Evolutionary conservation across 208 protist species (phyloP).

Genomic region (Zelonia costaricensis): DNA sequence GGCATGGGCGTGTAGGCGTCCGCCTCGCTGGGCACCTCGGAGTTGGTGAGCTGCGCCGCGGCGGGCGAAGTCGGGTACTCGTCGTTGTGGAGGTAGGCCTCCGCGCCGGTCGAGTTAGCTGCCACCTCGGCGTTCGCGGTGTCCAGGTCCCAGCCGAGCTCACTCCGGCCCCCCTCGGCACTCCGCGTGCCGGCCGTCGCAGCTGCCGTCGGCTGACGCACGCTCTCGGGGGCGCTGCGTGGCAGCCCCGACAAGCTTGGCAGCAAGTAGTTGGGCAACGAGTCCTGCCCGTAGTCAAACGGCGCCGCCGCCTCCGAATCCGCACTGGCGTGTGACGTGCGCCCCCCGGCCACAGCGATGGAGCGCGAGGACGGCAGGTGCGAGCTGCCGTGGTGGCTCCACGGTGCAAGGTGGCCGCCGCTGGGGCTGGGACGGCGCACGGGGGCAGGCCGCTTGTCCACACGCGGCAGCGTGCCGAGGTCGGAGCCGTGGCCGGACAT

Average conservation of each 20-base stretch:
- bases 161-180: background rate
- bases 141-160: background rate
- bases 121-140: background rate
- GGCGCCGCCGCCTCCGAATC: background rate
- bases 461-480: no score
- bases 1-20: background rate
- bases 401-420: no score
- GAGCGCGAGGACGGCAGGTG: background rate
- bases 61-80: background rate
- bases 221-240: background rate
- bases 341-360: no score
- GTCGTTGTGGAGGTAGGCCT: background rate
- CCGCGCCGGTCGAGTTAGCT: background rate
- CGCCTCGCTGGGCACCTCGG: background rate
- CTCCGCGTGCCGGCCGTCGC: background rate
- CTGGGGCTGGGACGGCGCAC: no score
- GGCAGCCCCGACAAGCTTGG: background rate
- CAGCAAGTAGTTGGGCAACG: background rate
- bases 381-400: no score
- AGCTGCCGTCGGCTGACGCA: background rate
- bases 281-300: background rate
- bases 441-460: no score
- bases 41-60: background rate
- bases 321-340: no score
- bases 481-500: background rate